phyloP scores from a whole-genome alignment of 352 stramenopile genomes.

The Phytophthora hibernalis region DNA sequence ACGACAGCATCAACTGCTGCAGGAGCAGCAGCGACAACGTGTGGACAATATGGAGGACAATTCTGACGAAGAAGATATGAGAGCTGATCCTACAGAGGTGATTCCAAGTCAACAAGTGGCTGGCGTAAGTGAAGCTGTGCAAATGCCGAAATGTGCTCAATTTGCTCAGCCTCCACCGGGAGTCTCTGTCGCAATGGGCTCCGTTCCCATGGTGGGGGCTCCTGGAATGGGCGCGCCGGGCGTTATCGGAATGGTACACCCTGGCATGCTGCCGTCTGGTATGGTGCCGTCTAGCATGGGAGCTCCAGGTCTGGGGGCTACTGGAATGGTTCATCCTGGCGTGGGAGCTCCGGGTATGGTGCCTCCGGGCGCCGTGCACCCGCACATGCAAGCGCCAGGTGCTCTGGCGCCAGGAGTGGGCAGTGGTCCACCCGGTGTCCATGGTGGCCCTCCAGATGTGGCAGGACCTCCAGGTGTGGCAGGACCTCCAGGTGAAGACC shows the following conservation, averaged over 20 bases:
- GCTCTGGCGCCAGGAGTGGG: constrained; percentile 30
- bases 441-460: constrained; percentile 47
- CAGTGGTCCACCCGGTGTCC: constrained; percentile 38
- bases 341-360: constrained; percentile 39
- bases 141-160: constrained; percentile 17
- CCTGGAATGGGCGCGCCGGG: constrained; percentile 29
- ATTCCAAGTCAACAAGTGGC: constrained; percentile 15
- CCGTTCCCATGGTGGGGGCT: constrained; percentile 26
- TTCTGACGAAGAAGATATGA: constrained; percentile 48
- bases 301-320: constrained; percentile 7
- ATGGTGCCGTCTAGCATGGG: constrained; percentile 40
- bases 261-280: constrained; percentile 31
- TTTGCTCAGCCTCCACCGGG: constrained; percentile 17
- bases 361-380: constrained; percentile 18
- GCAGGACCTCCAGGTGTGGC: constrained; percentile 2
- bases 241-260: constrained; percentile 22
- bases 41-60: constrained; percentile 57
- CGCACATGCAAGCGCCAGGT: constrained; percentile 35
- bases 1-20: not conserved
- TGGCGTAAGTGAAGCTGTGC: constrained; percentile 19
- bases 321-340: constrained; percentile 33
- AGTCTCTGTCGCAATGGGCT: constrained; percentile 24
- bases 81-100: constrained; percentile 4
- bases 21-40: constrained; percentile 26
- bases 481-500: constrained; percentile 39